Evolutionary conservation across 163 green algal genomes (phyloP).

Genomic region (Coccomyxa subellipsoidea): DNA sequence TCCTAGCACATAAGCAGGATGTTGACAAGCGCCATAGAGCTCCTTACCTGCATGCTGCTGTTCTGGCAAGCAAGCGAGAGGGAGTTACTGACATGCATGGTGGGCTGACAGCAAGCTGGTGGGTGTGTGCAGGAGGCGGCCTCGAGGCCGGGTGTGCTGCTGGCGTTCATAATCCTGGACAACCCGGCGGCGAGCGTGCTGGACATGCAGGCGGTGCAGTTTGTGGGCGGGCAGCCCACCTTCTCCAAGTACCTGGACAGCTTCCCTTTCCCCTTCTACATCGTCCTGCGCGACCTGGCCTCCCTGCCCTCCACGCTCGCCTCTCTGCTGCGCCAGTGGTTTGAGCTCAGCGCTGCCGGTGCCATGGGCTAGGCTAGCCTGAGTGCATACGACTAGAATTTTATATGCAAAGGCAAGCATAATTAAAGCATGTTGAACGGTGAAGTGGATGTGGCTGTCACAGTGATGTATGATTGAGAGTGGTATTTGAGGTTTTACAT

Average conservation of each 20-base stretch:
- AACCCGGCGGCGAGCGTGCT: constrained; percentile 65
- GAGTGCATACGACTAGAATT: no score
- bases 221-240: constrained; percentile 81
- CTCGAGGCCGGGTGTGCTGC: constrained; percentile 70
- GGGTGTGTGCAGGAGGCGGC: constrained; percentile 24
- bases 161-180: constrained; percentile 95
- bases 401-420: no score
- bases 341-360: constrained; percentile 64
- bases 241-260: constrained; percentile 95
- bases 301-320: constrained; percentile 84
- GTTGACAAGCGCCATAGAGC: no score
- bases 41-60: no score
- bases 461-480: no score
- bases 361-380: background rate
- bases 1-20: no score
- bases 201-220: constrained; percentile 81
- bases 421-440: no score
- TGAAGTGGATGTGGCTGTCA: no score
- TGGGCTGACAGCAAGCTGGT: no score
- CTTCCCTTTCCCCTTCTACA: constrained; percentile 99
- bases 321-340: constrained; percentile 94
- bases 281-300: constrained; percentile 87
- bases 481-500: no score
- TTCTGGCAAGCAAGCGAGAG: no score
- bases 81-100: no score